A percentile compares a stretch with the other conserved stretches of the same genome.
phyloP scores from a whole-genome alignment of 441 rosid genomes.

The Gossypium schwendimanii region DNA sequence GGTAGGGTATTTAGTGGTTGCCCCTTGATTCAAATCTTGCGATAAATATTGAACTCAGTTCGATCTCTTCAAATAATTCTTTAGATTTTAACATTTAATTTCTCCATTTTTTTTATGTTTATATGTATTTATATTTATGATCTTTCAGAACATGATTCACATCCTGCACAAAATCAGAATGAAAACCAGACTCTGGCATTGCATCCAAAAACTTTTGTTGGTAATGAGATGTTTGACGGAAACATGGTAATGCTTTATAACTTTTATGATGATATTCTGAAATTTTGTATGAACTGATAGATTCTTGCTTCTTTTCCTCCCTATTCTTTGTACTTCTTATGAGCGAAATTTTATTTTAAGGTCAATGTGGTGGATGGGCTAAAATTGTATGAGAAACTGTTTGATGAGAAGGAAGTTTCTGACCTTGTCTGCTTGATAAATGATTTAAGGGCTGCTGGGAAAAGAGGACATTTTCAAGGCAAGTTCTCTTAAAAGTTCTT shows the following conservation, averaged over 20 bases:
- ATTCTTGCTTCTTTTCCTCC: neutral
- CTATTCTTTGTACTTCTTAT: slow-evolving; percentile 17
- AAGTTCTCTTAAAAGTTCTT: slow-evolving; percentile 26
- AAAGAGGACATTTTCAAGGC: slow-evolving; percentile 76
- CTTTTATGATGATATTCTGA: neutral
- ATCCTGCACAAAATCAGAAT: slow-evolving; percentile 27
- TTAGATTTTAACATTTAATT: neutral
- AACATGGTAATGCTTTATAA: slow-evolving; percentile 39
- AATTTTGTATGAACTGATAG: neutral
- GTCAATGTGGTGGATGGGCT: slow-evolving; percentile 91
- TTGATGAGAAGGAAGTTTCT: slow-evolving; percentile 50
- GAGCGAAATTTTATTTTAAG: slow-evolving; percentile 30
- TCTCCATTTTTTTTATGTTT: neutral
- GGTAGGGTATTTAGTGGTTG: too few relatives aligned
- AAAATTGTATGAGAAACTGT: slow-evolving; percentile 52
- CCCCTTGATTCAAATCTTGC: too few relatives aligned
- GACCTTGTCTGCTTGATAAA: slow-evolving; percentile 61
- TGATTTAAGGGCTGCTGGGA: slow-evolving; percentile 63
- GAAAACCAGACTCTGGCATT: slow-evolving; percentile 33
- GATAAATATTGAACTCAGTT: too few relatives aligned
- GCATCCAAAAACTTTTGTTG: slow-evolving; percentile 51
- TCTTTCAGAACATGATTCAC: slow-evolving; percentile 34
- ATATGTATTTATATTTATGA: slow-evolving; percentile 18
- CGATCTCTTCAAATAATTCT: neutral
- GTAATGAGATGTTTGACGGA: slow-evolving; percentile 60